Percentiles rank a stretch among this genome's conserved stretches.
Evolutionary conservation across 1,284 basidiomycete species (phyloP).

Genomic region (Cutaneotrichosporon arboriforme): DNA sequence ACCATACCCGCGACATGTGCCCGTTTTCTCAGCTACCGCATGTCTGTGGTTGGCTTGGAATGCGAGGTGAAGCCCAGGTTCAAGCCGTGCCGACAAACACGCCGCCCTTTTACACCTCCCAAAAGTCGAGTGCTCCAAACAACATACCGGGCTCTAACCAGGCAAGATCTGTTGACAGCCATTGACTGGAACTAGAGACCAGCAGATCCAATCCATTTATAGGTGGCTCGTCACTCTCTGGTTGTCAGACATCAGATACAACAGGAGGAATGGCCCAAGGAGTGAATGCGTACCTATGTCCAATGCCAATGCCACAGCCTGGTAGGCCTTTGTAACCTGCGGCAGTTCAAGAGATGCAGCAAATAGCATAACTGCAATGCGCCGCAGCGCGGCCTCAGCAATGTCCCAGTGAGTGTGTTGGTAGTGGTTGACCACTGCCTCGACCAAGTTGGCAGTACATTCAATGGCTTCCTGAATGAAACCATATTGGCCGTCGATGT

Average conservation of each 20-base stretch:
- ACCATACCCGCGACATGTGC: too few relatives aligned
- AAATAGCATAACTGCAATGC: conserved; percentile 21
- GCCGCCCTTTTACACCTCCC: not conserved
- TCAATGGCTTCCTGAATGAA: not conserved
- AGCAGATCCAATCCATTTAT: conserved; percentile 2
- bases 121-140: not conserved
- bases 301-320: conserved; percentile 9
- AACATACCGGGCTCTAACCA: conserved; percentile 11
- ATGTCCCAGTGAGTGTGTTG: conserved; percentile 25
- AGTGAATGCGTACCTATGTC: not conserved
- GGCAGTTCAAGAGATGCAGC: conserved; percentile 18
- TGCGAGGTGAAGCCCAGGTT: too few relatives aligned
- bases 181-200: not conserved
- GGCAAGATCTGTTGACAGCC: conserved; percentile 9
- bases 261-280: not conserved
- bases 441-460: not conserved
- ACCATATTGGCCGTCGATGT: not conserved
- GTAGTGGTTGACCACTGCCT: not conserved
- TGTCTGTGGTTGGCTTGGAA: too few relatives aligned
- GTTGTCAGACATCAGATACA: not conserved
- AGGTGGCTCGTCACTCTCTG: conserved; percentile 3
- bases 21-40: too few relatives aligned
- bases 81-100: too few relatives aligned
- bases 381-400: conserved; percentile 26
- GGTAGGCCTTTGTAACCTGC: conserved; percentile 13